Evolutionary conservation across 345 rosid species (phyloP).

Genomic region (Ceriops zippeliana): DNA sequence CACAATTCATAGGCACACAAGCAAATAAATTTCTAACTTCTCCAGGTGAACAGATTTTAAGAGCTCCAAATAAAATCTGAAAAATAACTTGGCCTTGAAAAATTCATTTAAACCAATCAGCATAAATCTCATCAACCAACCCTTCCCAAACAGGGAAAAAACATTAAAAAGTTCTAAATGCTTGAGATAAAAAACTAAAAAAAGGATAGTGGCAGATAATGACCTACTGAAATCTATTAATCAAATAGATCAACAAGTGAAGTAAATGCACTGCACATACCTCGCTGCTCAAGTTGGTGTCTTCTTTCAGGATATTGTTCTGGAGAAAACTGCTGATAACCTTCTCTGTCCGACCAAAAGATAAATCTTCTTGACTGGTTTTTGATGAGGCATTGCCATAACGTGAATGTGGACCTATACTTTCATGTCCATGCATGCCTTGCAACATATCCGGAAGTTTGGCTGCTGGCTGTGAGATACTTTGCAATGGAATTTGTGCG

Average conservation of each 20-base stretch:
- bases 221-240: not conserved
- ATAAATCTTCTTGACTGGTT: slow-evolving; percentile 26
- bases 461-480: slow-evolving; percentile 35
- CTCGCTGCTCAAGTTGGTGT: slow-evolving; percentile 38
- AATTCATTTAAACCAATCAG: no score
- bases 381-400: slow-evolving; percentile 21
- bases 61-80: no score
- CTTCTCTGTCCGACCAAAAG: slow-evolving; percentile 71
- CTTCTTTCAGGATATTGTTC: slow-evolving; percentile 52
- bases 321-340: slow-evolving; percentile 66
- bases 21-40: no score
- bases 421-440: slow-evolving; percentile 31
- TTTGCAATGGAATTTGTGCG: slow-evolving; percentile 39
- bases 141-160: no score
- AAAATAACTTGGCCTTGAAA: no score
- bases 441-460: slow-evolving; percentile 35
- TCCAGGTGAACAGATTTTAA: no score
- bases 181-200: not conserved
- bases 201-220: not conserved
- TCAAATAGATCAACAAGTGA: not conserved
- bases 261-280: slow-evolving; percentile 28
- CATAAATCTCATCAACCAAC: no score
- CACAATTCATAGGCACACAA: no score
- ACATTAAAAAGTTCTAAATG: no score
- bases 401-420: slow-evolving; percentile 22